Percentiles rank a stretch among this genome's conserved stretches.
phyloP scores from a whole-genome alignment of 2,329 filamentous ascomycete species.

The Daldinia eschscholtzii region DNA sequence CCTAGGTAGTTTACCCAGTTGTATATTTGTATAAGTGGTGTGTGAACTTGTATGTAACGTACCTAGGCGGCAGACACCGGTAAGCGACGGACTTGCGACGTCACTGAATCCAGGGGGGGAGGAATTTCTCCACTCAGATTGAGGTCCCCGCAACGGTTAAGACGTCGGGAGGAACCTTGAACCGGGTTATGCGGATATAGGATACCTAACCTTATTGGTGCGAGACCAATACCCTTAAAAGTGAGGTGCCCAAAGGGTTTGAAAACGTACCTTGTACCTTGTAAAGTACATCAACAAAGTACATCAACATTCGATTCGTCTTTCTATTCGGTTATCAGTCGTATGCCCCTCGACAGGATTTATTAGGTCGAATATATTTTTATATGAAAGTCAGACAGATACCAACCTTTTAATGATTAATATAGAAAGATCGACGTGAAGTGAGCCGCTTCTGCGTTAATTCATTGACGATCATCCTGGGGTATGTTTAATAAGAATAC shows the following conservation, averaged over 20 bases:
- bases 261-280: too few species aligned
- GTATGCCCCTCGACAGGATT: too few species aligned
- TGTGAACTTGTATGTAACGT: too few species aligned
- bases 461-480: background rate
- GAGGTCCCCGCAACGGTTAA: background rate
- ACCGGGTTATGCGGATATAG: background rate
- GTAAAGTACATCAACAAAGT: too few species aligned
- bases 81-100: constrained; percentile 9
- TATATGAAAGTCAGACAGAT: background rate
- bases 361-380: background rate
- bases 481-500: constrained; percentile 14
- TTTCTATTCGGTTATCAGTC: background rate
- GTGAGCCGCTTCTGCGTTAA: constrained; percentile 9
- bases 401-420: background rate
- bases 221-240: too few species aligned
- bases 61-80: background rate
- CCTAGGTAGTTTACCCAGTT: too few species aligned
- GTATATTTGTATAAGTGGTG: background rate
- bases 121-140: constrained; percentile 7
- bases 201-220: background rate
- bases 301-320: too few species aligned
- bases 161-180: background rate
- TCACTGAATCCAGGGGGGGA: constrained; percentile 25
- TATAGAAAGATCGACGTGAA: constrained; percentile 24
- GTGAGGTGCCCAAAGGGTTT: background rate